Base-by-base conservation (phyloP, 164 flowering plant genomes). In the Umbellularia californica region DNA sequence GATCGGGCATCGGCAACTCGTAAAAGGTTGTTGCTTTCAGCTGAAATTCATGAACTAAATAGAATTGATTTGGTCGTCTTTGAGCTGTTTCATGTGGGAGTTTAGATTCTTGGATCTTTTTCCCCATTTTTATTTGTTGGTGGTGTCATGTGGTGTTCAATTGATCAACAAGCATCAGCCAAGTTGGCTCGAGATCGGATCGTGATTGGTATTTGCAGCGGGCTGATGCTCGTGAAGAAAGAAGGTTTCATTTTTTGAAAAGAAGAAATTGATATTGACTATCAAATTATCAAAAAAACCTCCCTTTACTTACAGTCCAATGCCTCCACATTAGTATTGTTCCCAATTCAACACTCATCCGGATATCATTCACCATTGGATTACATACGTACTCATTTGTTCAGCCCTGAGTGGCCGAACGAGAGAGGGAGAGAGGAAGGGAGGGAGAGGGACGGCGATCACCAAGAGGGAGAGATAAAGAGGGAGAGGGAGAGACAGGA, bases 201-300 rank as follows among this genome's bases (percentile, higher is more conserved):
- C 70, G 97, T 93, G 63, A 76, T 95, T 69, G 99, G 99, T 64
- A 88, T 95, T 25, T 89, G 93, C 62, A 93, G 85, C 63, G 99
- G 97, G 4, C 97, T 95, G 15, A 91, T 93, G 97, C 73, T 95
- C 70, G 76, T 72, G 25, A 93, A 88, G 50, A 95, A 95, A 77
- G 81, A 0, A 6, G 13, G 14, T 30, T 74, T 33, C 1, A 0
- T 35, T 28, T 28, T 20, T 41, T 3, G 12, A 55, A 14, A 55
- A 17, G 15, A 11, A 55, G 2, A 24, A 47, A 3, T 47, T 47
- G 11, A 10, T 13, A 47, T 3, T 24, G 47, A 7, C n/a, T 6
- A 20, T 17, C 41, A 35, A 7, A 35, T 35, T 35, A 35, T 35
- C 47, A 35, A 7, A 35, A 30, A 33, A 3, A 33, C 10, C 10